Evolutionary conservation across 345 rosid species (phyloP).

Genomic region (Gossypium herbaceum): DNA sequence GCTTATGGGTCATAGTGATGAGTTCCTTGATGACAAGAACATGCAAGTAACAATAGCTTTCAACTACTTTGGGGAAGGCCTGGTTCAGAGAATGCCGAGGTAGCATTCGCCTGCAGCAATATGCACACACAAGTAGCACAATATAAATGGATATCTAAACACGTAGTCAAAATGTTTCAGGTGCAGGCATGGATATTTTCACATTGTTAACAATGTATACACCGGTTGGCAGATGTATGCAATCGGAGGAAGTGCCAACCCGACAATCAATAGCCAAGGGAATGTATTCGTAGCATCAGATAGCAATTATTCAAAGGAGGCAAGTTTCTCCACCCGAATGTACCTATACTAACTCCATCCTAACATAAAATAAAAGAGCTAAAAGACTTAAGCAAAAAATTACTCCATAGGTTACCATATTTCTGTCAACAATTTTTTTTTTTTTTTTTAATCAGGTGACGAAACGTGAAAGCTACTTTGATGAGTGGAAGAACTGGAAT

Average conservation of each 20-base stretch:
- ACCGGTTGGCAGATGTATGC: conserved; percentile 62
- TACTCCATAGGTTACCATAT: neutral
- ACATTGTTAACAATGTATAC: conserved; percentile 60
- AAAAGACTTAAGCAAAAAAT: neutral
- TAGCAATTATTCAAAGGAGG: conserved; percentile 45
- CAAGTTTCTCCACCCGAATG: conserved; percentile 14
- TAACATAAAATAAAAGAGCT: neutral
- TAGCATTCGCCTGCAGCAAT: conserved; percentile 10
- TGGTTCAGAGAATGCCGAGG: conserved; percentile 74
- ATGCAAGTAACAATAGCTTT: conserved; percentile 73
- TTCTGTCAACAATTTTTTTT: neutral
- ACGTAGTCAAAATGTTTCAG: conserved; percentile 27
- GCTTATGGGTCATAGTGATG: conserved; percentile 72
- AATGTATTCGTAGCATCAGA: conserved; percentile 56
- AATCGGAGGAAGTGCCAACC: conserved; percentile 71
- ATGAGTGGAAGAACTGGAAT: conserved; percentile 57
- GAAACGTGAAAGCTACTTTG: conserved; percentile 36
- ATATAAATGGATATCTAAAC: conserved; percentile 3
- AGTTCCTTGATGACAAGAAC: conserved; percentile 40
- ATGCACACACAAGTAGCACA: neutral
- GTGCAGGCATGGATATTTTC: conserved; percentile 71
- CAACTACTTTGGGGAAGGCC: conserved; percentile 63
- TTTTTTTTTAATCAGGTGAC: conserved; percentile 40
- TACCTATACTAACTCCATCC: neutral
- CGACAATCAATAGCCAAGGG: conserved; percentile 70